Conservation (phyloP, 177 flowering plant species). For the Vitis hybrid region DNA sequence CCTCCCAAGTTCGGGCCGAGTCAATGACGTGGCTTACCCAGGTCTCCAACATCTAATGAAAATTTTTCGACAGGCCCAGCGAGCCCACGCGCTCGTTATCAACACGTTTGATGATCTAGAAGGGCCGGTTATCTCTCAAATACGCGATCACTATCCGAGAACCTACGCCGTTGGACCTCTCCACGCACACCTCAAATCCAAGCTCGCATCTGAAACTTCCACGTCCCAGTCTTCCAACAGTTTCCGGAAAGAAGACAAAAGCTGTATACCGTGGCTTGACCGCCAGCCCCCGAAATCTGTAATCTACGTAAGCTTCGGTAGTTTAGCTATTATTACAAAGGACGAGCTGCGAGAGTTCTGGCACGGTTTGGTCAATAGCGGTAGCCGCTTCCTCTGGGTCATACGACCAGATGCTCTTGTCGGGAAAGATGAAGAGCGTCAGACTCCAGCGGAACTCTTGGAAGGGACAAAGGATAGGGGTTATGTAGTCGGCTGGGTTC, state of each 20-base stretch:
- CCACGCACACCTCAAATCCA: conserved; percentile 31
- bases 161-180: conserved; percentile 54
- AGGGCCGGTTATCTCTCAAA: conserved; percentile 28
- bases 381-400: conserved; percentile 10
- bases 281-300: conserved; percentile 30
- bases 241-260: conserved; percentile 10
- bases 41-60: too few relatives aligned
- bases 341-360: too few relatives aligned
- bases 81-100: too few relatives aligned
- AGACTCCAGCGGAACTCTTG: background rate
- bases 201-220: background rate
- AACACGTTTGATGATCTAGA: too few relatives aligned
- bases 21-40: background rate
- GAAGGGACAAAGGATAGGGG: conserved; percentile 27
- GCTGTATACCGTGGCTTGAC: conserved; percentile 33
- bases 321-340: too few relatives aligned
- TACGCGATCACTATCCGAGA: conserved; percentile 33
- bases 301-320: too few relatives aligned
- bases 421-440: too few relatives aligned
- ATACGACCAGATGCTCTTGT: conserved; percentile 9
- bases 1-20: conserved; percentile 41
- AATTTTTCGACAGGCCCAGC: too few relatives aligned
- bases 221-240: conserved; percentile 21
- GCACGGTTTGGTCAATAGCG: too few relatives aligned
- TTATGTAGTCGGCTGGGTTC: conserved; percentile 33